Percentiles rank a stretch among this genome's conserved stretches.
phyloP scores from a whole-genome alignment of 208 protist genomes.

The Acanthamoeba sp. region DNA sequence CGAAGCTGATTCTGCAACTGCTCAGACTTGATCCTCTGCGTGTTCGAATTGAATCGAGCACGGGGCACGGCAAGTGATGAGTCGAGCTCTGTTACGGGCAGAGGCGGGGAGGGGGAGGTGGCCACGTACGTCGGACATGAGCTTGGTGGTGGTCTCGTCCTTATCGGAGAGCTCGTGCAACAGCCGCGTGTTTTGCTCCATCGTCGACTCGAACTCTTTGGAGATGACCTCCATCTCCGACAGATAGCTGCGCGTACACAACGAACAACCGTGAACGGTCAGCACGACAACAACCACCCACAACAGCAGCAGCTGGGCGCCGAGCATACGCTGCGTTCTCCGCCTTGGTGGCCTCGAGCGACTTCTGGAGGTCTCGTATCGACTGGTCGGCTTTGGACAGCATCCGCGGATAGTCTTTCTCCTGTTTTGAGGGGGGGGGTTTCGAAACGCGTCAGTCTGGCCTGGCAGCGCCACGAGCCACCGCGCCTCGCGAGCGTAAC shows the following conservation, averaged over 20 bases:
- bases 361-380: constrained; percentile 32
- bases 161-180: constrained; percentile 61
- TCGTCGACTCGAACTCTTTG: constrained; percentile 25
- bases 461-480: too few relatives aligned
- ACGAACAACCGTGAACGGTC: background rate
- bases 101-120: background rate
- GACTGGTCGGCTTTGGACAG: constrained; percentile 11
- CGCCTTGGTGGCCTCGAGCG: background rate
- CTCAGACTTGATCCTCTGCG: constrained; percentile 56
- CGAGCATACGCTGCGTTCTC: background rate
- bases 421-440: background rate
- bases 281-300: background rate
- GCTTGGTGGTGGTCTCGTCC: constrained; percentile 69
- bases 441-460: background rate
- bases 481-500: background rate
- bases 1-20: constrained; percentile 57
- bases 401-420: background rate
- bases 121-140: constrained; percentile 64
- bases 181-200: constrained; percentile 59
- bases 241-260: background rate
- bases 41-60: background rate
- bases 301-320: background rate
- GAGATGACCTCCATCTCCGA: constrained; percentile 63
- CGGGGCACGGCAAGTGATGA: background rate
- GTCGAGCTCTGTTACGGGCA: too few relatives aligned